Conservation (phyloP, 2,329 filamentous ascomycete species). For the Xylariales sp. region DNA sequence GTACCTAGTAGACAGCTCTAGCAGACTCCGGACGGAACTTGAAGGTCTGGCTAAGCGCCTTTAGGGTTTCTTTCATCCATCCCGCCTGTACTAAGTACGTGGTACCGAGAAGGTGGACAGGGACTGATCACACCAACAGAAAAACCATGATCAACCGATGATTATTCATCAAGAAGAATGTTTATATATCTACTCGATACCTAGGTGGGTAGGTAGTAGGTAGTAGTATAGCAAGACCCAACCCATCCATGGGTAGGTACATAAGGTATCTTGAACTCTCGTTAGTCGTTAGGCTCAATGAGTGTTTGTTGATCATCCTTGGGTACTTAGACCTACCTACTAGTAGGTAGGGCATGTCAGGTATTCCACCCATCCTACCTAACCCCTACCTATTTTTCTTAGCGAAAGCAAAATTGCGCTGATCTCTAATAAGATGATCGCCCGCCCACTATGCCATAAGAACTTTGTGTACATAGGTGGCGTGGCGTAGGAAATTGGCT, state of each 20-base stretch:
- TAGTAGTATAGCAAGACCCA: no score
- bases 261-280: no score
- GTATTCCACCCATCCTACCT: not conserved
- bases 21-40: no score
- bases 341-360: no score
- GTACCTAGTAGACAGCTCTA: no score
- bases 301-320: not conserved
- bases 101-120: conserved; percentile 8
- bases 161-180: conserved; percentile 3
- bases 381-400: not conserved
- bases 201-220: no score
- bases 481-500: no score
- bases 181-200: not conserved
- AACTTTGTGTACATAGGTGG: no score
- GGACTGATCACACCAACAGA: conserved; percentile 31
- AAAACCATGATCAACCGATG: conserved; percentile 20
- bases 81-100: conserved; percentile 22
- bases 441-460: no score
- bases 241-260: no score
- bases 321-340: no score
- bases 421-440: no score
- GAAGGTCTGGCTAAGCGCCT: conserved; percentile 1
- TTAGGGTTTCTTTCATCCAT: conserved; percentile 25
- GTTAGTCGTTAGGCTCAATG: not conserved
- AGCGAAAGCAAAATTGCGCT: conserved; percentile 17